Base-by-base conservation (phyloP, 306 rosid species). In the Sicyos baderoa region DNA sequence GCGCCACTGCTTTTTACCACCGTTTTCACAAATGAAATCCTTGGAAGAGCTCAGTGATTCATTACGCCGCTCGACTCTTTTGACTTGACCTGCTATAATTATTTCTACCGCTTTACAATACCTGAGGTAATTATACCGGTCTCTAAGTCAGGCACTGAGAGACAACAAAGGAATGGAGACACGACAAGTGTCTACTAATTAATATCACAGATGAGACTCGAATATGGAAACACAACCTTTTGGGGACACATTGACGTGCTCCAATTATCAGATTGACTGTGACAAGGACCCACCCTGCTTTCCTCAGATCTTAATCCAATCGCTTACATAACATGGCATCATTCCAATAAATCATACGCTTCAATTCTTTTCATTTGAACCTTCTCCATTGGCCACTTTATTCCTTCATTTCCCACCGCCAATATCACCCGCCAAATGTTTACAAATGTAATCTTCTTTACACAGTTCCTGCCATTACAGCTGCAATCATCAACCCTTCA, bases 21-120 rank as follows among this genome's bases (percentile, higher is more conserved):
- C 74, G 70, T 77, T 79, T 83, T 84, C 87, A 87, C 87, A 54
- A 66, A 49, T 23, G 73, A 75, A 40, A 58, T 69, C 55, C 75
- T 27, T 7, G 22, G 22, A 60, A 35, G 35, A 74, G 66, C 76
- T 74, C 54, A 21, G 48, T 32, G 54, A 69, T 77, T 76, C 74
- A 76, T 72, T 80, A 50, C 19, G 18, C 75, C 54, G 76, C 79
- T 72, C 21, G 76, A 82, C 72, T 65, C 80, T 77, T 76, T 78
- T 78, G 81, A 74, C 79, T 67, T 32, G 17, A 71, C 45, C 1
- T n/a, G n/a, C n/a, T n/a, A n/a, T n/a, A n/a, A n/a, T n/a, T n/a
- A n/a, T n/a, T n/a, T n/a, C n/a, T n/a, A n/a, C n/a, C n/a, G n/a
- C n/a, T n/a, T n/a, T n/a, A 25, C 3, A 25, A 25, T 25, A 25